phyloP scores from a whole-genome alignment of 352 stramenopile species.

The Phytopythium ostracodes region DNA sequence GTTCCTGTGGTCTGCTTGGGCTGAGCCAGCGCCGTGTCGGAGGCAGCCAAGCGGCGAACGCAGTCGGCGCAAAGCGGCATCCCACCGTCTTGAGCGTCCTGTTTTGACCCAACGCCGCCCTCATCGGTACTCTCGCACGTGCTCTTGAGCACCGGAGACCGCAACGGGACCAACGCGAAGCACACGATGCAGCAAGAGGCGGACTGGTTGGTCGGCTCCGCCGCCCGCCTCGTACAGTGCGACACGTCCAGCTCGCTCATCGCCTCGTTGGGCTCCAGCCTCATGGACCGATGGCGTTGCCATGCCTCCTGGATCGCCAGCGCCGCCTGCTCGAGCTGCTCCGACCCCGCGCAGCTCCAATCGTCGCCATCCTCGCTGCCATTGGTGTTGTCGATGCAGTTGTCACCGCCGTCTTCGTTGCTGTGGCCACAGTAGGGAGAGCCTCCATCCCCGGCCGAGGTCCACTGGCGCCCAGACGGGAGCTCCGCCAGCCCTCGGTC shows the following conservation, averaged over 20 bases:
- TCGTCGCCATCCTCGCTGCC: neutral
- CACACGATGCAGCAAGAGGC: slow-evolving; percentile 29
- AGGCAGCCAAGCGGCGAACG: slow-evolving; percentile 13
- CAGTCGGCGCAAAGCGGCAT: slow-evolving; percentile 29
- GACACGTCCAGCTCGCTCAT: neutral
- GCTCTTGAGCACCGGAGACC: neutral
- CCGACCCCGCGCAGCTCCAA: neutral
- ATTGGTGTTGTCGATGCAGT: neutral
- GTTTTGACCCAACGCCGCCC: slow-evolving; percentile 3
- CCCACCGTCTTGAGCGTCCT: slow-evolving; percentile 6
- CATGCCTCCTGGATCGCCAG: slow-evolving; percentile 14
- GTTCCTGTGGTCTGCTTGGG: neutral
- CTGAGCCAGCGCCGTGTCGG: neutral
- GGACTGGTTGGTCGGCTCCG: neutral
- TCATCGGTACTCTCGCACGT: neutral
- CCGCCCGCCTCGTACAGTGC: neutral
- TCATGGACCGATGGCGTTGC: neutral
- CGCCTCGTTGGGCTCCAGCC: neutral
- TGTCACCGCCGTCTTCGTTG: neutral
- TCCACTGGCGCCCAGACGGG: too few species aligned
- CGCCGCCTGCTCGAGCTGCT: slow-evolving; percentile 7
- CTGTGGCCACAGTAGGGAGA: too few species aligned
- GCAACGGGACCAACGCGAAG: slow-evolving; percentile 24
- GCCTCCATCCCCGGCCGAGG: too few species aligned
- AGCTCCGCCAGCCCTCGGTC: neutral